Base-by-base conservation (phyloP, 1,139 yeast species). In the Keqinozyma sinolaborantium region DNA sequence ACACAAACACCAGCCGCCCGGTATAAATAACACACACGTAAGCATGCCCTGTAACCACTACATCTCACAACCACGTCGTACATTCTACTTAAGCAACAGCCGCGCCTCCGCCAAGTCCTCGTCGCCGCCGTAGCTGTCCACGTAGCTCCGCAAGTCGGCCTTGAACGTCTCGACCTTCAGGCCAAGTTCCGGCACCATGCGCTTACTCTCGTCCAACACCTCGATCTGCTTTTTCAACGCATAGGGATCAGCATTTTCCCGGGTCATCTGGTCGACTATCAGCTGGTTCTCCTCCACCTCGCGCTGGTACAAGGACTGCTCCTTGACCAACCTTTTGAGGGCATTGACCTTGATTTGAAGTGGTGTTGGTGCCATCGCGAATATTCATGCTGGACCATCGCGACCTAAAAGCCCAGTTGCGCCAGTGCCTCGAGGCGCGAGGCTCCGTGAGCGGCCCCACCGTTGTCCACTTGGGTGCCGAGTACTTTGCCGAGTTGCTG, bases 341-440 rank as follows among this genome's bases (percentile, higher is more conserved):
- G 96, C 94, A 41, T 75, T 77, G 30, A 76, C 70, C 50, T 87
- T 87, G 58, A 88, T 86, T 47, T 83, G 85, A 33, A 85, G 58
- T 41, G 73, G 79, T 2, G 88, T 66, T 28, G 95, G 95, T 2
- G 90, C 74, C 90, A 85, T 87, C 21, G 21, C n/a, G n/a, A n/a
- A n/a, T n/a, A n/a, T n/a, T n/a, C n/a, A n/a, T n/a, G n/a, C n/a
- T n/a, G n/a, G n/a, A n/a, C n/a, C n/a, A n/a, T n/a, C n/a, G n/a
- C n/a, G n/a, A n/a, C n/a, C n/a, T n/a, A n/a, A n/a, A n/a, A n/a
- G n/a, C n/a, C n/a, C n/a, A n/a, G n/a, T n/a, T n/a, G n/a, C n/a
- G n/a, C n/a, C n/a, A n/a, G n/a, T n/a, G n/a, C n/a, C n/a, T n/a
- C n/a, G n/a, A n/a, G n/a, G n/a, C n/a, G n/a, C n/a, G n/a, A n/a